Conservation (phyloP, 2,329 filamentous ascomycete genomes). For the Fusarium sp. region DNA sequence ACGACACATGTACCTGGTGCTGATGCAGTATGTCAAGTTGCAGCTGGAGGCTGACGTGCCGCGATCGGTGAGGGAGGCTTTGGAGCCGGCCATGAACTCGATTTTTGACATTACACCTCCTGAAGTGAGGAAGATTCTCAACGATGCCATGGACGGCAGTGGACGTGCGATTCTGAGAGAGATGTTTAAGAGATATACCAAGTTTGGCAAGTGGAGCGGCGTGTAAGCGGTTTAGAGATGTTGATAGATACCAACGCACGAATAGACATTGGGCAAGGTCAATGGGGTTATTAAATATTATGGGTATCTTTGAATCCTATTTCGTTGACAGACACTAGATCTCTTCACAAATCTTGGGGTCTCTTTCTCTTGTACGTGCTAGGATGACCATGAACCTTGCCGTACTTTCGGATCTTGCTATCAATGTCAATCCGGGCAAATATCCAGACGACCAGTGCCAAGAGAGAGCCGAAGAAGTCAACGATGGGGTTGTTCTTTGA, state of each 20-base stretch:
- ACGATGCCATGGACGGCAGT: constrained; percentile 69
- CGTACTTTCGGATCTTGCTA: constrained; percentile 68
- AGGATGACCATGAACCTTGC: constrained; percentile 70
- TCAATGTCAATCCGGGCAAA: constrained; percentile 69
- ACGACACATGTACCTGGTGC: constrained; percentile 70
- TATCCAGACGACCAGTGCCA: constrained; percentile 67
- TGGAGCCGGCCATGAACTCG: constrained; percentile 69
- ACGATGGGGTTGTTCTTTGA: constrained; percentile 70
- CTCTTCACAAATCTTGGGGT: constrained; percentile 15
- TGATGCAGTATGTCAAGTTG: constrained; percentile 71
- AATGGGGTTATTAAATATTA: constrained; percentile 27
- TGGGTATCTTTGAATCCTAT: constrained; percentile 34
- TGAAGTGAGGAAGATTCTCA: constrained; percentile 67
- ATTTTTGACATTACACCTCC: constrained; percentile 69
- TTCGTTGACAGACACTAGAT: background rate
- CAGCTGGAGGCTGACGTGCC: constrained; percentile 68
- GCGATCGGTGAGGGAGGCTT: constrained; percentile 63
- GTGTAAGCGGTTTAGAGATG: constrained; percentile 53
- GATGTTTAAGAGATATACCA: constrained; percentile 70
- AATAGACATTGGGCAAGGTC: constrained; percentile 20
- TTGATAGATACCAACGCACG: constrained; percentile 33
- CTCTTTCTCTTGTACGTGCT: constrained; percentile 58
- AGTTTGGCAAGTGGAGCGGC: constrained; percentile 74
- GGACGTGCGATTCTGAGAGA: constrained; percentile 70
- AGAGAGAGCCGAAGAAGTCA: constrained; percentile 68